Evolutionary conservation across 2,329 filamentous ascomycete species (phyloP).

Genomic region (Fusarium concolor): DNA sequence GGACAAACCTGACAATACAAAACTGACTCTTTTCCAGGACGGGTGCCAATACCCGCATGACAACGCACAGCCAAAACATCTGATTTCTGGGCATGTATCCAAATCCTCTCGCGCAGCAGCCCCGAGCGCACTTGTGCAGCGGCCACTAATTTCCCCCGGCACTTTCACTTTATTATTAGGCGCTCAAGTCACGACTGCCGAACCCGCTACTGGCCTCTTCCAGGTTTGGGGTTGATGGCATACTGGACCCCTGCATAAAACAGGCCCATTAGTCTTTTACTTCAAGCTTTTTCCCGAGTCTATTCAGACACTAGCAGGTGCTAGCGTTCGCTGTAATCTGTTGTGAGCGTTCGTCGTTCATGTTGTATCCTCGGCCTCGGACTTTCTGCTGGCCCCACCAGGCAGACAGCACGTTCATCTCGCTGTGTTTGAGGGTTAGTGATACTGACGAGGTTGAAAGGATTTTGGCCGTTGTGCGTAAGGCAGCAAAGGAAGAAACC

Average conservation of each 20-base stretch:
- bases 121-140: background rate
- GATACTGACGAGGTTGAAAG: background rate
- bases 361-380: background rate
- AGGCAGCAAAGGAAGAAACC: slow-evolving; percentile 1
- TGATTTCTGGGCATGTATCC: no score
- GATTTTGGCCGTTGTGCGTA: background rate
- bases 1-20: background rate
- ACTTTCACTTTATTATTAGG: slow-evolving; percentile 1
- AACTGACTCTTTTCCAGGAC: background rate
- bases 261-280: background rate
- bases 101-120: background rate
- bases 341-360: background rate
- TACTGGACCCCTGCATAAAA: slow-evolving; percentile 28
- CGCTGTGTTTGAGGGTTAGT: background rate
- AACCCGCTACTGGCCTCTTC: slow-evolving; percentile 18
- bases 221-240: slow-evolving; percentile 25
- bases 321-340: background rate
- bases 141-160: no score
- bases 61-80: background rate
- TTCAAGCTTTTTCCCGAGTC: background rate
- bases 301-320: slow-evolving; percentile 3
- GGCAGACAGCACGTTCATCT: background rate
- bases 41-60: background rate
- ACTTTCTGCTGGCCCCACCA: background rate
- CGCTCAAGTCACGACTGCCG: slow-evolving; percentile 27